Percentiles rank a stretch among this genome's conserved stretches.
Conservation (phyloP, 1,284 basidiomycete genomes). For the Erythrobasidium hasegawianum region DNA sequence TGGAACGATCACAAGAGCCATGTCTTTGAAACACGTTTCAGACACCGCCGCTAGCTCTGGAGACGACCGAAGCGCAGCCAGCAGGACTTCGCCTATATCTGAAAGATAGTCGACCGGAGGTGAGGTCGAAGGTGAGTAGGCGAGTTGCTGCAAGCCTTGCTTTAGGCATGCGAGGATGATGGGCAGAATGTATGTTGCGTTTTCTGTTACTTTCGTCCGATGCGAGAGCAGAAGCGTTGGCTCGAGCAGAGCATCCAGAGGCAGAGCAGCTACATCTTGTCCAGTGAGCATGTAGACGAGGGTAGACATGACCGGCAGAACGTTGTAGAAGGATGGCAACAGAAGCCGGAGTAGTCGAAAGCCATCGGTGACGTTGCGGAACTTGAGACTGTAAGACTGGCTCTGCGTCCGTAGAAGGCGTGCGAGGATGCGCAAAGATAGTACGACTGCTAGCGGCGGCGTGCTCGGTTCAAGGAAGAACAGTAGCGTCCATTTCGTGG, state of each 20-base stretch:
- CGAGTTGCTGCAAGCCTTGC: conserved; percentile 18
- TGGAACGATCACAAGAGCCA: too few species aligned
- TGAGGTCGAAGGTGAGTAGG: conserved; percentile 16
- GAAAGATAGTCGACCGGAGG: background rate
- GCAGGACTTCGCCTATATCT: too few species aligned
- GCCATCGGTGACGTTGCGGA: conserved; percentile 29
- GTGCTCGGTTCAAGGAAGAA: conserved; percentile 27
- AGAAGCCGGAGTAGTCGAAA: conserved; percentile 26
- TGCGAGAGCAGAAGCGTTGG: too few species aligned
- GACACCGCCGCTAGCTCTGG: too few species aligned
- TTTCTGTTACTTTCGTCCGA: background rate
- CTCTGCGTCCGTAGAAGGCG: conserved; percentile 34
- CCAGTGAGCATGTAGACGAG: conserved; percentile 32
- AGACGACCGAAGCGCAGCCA: too few species aligned
- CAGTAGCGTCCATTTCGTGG: conserved; percentile 32
- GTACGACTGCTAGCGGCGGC: conserved; percentile 28
- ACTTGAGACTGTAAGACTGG: conserved; percentile 12
- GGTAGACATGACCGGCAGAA: conserved; percentile 24
- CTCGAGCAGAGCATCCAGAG: conserved; percentile 12
- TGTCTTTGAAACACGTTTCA: too few species aligned
- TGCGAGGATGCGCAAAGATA: conserved; percentile 32
- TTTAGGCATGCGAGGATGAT: conserved; percentile 23
- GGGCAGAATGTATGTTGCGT: conserved; percentile 13
- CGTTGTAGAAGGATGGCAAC: conserved; percentile 25
- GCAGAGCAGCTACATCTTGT: conserved; percentile 22